A percentile compares a stretch with the other conserved stretches of the same genome.
Evolutionary conservation across 768 basidiomycete species (phyloP).

Genomic region (Royoungia palumana): DNA sequence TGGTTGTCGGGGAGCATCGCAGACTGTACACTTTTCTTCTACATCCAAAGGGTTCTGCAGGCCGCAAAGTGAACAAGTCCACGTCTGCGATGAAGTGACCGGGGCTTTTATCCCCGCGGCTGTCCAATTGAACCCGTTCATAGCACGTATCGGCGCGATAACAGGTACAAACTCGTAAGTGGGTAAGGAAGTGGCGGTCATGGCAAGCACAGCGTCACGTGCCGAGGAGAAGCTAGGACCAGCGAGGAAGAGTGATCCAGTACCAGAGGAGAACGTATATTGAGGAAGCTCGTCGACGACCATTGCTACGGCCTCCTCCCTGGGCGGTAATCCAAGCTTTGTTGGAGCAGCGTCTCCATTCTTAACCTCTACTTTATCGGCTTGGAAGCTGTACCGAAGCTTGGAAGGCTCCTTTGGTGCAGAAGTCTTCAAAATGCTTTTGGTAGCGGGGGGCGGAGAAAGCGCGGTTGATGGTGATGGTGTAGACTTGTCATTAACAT

Average conservation of each 20-base stretch:
- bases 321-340: constrained; percentile 25
- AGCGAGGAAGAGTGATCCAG: constrained; percentile 12
- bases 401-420: constrained; percentile 78
- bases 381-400: constrained; percentile 66
- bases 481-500: constrained; percentile 15
- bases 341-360: constrained; percentile 13
- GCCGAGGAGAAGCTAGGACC: constrained; percentile 22
- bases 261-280: constrained; percentile 28
- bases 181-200: constrained; percentile 46
- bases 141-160: constrained; percentile 17
- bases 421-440: constrained; percentile 42
- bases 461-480: neutral
- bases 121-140: constrained; percentile 55
- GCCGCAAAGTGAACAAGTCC: constrained; percentile 58
- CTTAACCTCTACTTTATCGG: constrained; percentile 43
- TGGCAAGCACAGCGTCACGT: constrained; percentile 37
- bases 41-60: constrained; percentile 36
- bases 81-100: constrained; percentile 29
- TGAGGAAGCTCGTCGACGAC: constrained; percentile 33
- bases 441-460: constrained; percentile 25
- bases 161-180: constrained; percentile 33
- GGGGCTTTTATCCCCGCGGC: constrained; percentile 58
- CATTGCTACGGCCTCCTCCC: constrained; percentile 29
- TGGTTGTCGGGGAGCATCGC: constrained; percentile 37
- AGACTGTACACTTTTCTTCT: constrained; percentile 44